Evolutionary conservation across 768 basidiomycete species (phyloP).

Genomic region (Mycena amicta): DNA sequence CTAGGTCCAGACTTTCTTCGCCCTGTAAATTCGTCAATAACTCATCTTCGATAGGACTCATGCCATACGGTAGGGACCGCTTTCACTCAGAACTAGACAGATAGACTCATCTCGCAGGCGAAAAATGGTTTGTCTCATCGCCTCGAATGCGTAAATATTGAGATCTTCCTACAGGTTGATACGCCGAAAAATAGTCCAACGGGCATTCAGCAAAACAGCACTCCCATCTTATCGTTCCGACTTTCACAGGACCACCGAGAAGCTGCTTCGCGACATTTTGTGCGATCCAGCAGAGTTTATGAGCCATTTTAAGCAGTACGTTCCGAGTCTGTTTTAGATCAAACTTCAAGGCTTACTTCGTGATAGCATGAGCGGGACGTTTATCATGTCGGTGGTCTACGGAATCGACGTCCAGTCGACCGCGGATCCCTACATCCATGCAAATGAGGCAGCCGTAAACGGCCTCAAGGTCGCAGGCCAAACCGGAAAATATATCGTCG

Average conservation of each 20-base stretch:
- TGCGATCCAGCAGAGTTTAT: background rate
- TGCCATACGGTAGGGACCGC: background rate
- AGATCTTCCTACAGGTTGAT: background rate
- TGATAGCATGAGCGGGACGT: background rate
- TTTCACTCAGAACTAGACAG: background rate
- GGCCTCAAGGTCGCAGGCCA: background rate
- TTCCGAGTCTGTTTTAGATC: background rate
- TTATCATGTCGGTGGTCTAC: background rate
- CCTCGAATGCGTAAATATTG: background rate
- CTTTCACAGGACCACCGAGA: background rate
- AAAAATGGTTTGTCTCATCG: background rate
- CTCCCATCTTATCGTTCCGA: background rate
- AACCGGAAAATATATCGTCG: background rate
- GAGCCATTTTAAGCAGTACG: background rate
- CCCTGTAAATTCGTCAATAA: background rate
- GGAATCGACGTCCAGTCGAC: background rate
- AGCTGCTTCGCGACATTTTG: background rate
- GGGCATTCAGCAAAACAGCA: background rate
- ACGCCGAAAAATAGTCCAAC: background rate
- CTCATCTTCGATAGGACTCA: background rate
- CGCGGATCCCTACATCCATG: background rate
- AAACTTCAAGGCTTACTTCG: background rate
- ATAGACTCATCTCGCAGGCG: background rate
- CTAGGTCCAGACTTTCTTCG: background rate
- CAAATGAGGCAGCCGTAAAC: background rate